phyloP scores from a whole-genome alignment of 2,329 filamentous ascomycete genomes.

The Fusarium temperatum region DNA sequence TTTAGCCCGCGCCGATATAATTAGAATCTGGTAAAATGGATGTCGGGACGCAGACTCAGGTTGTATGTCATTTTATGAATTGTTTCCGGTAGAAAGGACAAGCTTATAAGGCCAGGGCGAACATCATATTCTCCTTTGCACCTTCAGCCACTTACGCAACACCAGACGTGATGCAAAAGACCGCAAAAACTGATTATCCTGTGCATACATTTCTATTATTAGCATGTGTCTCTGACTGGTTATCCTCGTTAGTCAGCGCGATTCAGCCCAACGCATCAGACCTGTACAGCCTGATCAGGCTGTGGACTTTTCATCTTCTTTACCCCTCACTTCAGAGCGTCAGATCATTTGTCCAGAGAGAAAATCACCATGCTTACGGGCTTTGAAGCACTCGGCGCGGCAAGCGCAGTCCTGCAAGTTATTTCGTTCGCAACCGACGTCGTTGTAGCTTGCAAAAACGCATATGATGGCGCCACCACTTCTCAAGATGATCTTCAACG shows the following conservation, averaged over 20 bases:
- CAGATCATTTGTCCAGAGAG: rapidly evolving
- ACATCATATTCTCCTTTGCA: neutral
- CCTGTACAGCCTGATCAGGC: neutral
- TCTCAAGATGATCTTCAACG: neutral
- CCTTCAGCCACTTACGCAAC: neutral
- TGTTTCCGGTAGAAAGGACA: neutral
- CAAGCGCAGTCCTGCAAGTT: slow-evolving; percentile 23
- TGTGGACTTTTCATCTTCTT: neutral
- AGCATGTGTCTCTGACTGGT: neutral
- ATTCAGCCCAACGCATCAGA: neutral
- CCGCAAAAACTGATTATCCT: neutral
- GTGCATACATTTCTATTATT: neutral
- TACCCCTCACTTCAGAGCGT: neutral
- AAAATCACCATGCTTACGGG: neutral
- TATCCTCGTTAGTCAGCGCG: rapidly evolving
- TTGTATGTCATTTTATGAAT: neutral
- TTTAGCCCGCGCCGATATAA: neutral
- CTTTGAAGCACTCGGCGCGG: slow-evolving; percentile 16
- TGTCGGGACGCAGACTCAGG: neutral
- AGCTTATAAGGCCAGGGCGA: rapidly evolving
- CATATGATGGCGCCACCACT: slow-evolving; percentile 3
- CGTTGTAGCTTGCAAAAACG: neutral
- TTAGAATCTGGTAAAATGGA: no score
- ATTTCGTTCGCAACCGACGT: slow-evolving; percentile 7
- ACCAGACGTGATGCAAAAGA: neutral